Conservation (phyloP, 139 green algal species). For the Astrephomene gubernaculifera region DNA sequence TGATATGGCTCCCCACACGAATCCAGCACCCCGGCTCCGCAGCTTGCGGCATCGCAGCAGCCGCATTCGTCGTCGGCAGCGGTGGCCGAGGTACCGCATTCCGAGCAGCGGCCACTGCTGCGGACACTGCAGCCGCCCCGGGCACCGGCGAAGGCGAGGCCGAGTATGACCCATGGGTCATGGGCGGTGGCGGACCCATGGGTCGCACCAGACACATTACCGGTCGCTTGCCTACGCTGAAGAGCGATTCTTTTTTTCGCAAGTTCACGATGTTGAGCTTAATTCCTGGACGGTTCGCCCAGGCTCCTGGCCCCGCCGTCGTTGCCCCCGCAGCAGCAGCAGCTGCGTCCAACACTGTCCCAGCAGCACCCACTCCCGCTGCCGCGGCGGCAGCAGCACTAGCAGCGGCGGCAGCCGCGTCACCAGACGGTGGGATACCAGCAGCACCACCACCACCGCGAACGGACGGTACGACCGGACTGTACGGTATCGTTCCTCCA, state of each 20-base stretch:
- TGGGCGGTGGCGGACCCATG: background rate
- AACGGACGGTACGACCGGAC: too few species aligned
- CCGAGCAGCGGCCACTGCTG: too few species aligned
- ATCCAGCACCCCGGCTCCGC: slow-evolving; percentile 32
- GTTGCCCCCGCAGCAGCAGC: background rate
- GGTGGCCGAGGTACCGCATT: background rate
- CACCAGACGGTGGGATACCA: too few species aligned
- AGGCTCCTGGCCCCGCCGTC: background rate
- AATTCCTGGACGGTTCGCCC: slow-evolving; percentile 4
- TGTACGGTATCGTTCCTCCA: too few species aligned
- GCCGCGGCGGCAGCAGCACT: too few species aligned
- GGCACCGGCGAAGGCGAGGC: background rate
- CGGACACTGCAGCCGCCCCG: too few species aligned
- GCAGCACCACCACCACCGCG: background rate
- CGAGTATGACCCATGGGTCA: background rate
- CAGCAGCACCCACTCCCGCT: background rate
- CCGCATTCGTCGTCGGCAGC: background rate
- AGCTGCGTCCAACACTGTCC: background rate
- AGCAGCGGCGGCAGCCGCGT: background rate
- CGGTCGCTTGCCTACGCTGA: slow-evolving; percentile 55
- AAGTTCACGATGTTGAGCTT: slow-evolving; percentile 75
- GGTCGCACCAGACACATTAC: slow-evolving; percentile 51
- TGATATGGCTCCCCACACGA: slow-evolving; percentile 41
- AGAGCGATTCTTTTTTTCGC: slow-evolving; percentile 63
- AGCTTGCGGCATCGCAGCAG: background rate